These are phyloP conservation scores for Rhynchospora tenuis DNA, from an alignment of 176 grass and related monocot species.

Conservation along the genomic window DNA sequence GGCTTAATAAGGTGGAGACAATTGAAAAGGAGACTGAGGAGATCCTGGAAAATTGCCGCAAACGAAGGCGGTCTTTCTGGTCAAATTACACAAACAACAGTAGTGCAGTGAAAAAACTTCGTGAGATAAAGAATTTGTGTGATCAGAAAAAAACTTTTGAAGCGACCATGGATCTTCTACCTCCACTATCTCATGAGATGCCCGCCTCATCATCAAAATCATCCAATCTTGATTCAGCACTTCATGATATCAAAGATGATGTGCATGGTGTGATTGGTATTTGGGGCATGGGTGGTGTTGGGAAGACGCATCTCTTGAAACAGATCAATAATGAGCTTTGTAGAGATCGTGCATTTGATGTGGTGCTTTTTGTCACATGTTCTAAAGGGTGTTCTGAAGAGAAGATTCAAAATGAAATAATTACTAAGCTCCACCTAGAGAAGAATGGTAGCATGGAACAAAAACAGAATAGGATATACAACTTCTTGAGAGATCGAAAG, in stretches of 20 bases:
- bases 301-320: no score
- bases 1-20: neutral
- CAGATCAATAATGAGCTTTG: constrained; percentile 25
- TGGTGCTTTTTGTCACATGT: constrained; percentile 10
- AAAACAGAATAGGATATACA: no score
- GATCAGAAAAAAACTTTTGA: neutral
- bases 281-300: neutral
- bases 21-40: neutral
- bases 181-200: no score
- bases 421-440: no score
- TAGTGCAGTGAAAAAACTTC: neutral
- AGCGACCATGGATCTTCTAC: neutral
- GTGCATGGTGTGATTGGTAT: constrained; percentile 10
- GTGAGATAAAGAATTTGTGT: neutral
- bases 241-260: constrained; percentile 11
- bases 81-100: neutral
- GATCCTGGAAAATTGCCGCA: neutral
- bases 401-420: neutral
- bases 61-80: neutral
- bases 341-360: neutral
- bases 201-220: no score
- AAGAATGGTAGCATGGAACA: no score
- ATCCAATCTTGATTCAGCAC: constrained; percentile 10
- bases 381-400: constrained; percentile 7
- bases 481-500: no score